phyloP scores from a whole-genome alignment of 164 flowering plant species.

The Magnolia kwangsiensis region DNA sequence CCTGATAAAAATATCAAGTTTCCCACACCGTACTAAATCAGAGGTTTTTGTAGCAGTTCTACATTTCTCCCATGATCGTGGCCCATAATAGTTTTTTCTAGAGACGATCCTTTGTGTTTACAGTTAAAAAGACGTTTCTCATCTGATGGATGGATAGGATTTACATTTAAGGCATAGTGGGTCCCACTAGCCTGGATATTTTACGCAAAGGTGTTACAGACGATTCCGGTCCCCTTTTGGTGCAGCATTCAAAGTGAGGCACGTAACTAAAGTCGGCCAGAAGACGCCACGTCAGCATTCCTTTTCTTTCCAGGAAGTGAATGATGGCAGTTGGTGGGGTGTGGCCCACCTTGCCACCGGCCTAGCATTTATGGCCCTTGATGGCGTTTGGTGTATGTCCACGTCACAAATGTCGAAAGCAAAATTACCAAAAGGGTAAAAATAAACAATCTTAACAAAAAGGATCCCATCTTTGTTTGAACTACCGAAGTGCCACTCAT shows the following conservation, averaged over 20 bases:
- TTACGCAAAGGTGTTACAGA: too few species aligned
- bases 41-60: too few species aligned
- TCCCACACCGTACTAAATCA: too few species aligned
- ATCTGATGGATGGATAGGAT: too few species aligned
- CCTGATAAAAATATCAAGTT: too few species aligned
- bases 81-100: too few species aligned
- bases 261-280: neutral
- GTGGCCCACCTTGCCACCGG: neutral
- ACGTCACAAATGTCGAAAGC: neutral
- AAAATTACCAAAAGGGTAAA: neutral
- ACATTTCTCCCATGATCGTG: too few species aligned
- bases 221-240: too few species aligned
- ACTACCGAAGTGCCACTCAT: neutral
- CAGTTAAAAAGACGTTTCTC: too few species aligned
- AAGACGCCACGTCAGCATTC: neutral
- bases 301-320: neutral
- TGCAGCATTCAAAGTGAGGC: neutral
- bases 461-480: neutral
- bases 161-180: too few species aligned
- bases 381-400: neutral
- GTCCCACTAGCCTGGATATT: too few species aligned
- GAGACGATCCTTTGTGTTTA: too few species aligned
- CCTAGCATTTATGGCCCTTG: neutral
- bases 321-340: constrained; percentile 3
- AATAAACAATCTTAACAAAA: neutral